Evolutionary conservation across 805 yeast species (phyloP), one percentile per base, ranked within the genome.

Genomic region (Pichia membranifaciens): DNA sequence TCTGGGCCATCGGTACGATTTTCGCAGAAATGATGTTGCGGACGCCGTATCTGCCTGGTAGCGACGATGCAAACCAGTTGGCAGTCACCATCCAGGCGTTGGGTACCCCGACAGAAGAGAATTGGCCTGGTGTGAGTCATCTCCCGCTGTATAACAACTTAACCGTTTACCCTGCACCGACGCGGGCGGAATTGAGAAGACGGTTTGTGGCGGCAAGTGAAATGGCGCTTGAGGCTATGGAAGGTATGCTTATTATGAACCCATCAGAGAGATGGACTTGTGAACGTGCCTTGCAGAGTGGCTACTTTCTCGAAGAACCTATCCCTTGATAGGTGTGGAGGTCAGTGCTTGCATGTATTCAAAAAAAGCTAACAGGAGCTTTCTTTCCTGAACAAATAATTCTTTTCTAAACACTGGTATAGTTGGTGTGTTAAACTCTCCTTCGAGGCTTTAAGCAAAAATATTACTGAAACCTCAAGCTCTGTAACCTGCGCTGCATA

Each of bases 1-100:
- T 89, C 12, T 93, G 99, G 99, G 91, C 98, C 0, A 86, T 90
- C 5, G 99, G 99, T 1, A 79, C 89, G 33, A 91, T 93, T 3
- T 93, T 93, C 70, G 98, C 98, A 0, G 99, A 93, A 59, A 68
- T 93, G 56, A 88, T 93, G 96, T 71, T 93, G 54, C 74, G 99
- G 60, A 87, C 87, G 3, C 99, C 99, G 2, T 93, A 93, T 64
- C 67, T 95, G 39, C 96, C 99, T 0, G 99, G 98, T 1, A 81
- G 79, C 56, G 88, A 86, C 54, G 99, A 93, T 62, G 64, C 79
- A 2, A 96, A 90, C 60, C 99, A 93, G 62, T 66, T 90, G 35
- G 95, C 85, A 42, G 85, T 89, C n/a, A 93, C 98, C 0, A 91
- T 93, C 63, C 80, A 87, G 59, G 99, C 98, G 0, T 68, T 91